Base-by-base conservation (phyloP, 352 stramenopile genomes). In the Phytopythium vexans region DNA sequence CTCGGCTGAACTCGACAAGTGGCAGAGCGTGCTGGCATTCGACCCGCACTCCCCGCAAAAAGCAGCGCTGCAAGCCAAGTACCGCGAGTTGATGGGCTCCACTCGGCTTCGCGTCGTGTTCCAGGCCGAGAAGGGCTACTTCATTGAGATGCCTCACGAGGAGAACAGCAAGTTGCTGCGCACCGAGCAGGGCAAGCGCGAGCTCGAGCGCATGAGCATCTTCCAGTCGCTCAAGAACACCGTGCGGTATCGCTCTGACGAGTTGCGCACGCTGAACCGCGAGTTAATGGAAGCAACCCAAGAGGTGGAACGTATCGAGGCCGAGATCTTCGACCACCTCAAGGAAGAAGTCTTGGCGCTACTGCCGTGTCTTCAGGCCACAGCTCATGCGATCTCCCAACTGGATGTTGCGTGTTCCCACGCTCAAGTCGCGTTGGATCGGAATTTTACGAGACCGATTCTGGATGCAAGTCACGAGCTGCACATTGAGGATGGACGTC, bases 161-260 rank as follows among this genome's bases (percentile, higher is more conserved):
- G 76, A 89, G 46, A 68, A 85, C 51, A 58, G 49, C 14, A 74
- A 74, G 41, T 46, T 89, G 36, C 14, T 81, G 15, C 42, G 51
- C 36, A 14, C 21, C 32, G 44, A 50, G 1, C 44, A 27, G 0
- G 44, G 54, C 21, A 49, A 57, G 36, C 50, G n/a, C 21, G 58
- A 58, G 46, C 35, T 76, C 1, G 67, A 83, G 1, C 66, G 73
- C 8, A 49, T 86, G 11, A 69, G 54, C 36, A 51, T 89, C 40
- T 72, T 89, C 8, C 78, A 88, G 54, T 88, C 82, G 6, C 50
- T 85, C 12, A 92, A 89, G 37, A 87, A 87, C 42, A 73, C 68
- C 12, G 70, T 82, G 8, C 70, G 82, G 0, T 92, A 88, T 62
- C 77, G 78, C 15, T 86, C 77, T 5, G 67, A 86, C 0, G 82